A percentile compares a stretch with the other conserved stretches of the same genome.
Conservation (phyloP, 805 yeast species). For the Wickerhamomyces strasburgensis region DNA sequence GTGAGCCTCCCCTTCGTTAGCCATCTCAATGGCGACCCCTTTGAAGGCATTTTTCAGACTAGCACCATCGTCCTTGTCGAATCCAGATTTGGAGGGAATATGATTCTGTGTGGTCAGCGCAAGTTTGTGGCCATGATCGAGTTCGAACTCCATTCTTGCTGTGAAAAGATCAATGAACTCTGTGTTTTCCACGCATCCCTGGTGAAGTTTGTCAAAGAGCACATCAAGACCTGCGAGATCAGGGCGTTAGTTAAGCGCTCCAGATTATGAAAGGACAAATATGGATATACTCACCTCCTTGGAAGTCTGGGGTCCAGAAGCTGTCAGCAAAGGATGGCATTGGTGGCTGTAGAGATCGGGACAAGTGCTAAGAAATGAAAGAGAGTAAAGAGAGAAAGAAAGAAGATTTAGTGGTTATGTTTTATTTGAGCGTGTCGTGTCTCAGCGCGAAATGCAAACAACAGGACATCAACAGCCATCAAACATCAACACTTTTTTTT, state of each 20-base stretch:
- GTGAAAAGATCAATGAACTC: constrained; percentile 62
- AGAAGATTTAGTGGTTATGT: too few species aligned
- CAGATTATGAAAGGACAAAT: too few species aligned
- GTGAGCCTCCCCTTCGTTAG: constrained; percentile 54
- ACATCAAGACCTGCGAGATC: constrained; percentile 40
- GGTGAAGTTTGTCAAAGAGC: constrained; percentile 47
- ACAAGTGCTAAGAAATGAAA: too few species aligned
- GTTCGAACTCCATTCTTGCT: constrained; percentile 69
- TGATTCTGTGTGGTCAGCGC: constrained; percentile 33
- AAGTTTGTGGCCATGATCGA: constrained; percentile 55
- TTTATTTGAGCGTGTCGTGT: constrained; percentile 1
- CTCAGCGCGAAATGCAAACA: neutral
- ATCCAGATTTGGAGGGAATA: constrained; percentile 35
- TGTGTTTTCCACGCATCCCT: constrained; percentile 66
- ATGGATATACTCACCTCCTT: constrained; percentile 38
- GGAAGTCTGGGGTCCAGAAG: constrained; percentile 71
- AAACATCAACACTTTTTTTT: neutral
- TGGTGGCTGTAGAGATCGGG: neutral
- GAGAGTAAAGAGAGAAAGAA: neutral
- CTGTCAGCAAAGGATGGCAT: constrained; percentile 64
- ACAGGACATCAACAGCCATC: neutral
- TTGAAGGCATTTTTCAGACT: constrained; percentile 59
- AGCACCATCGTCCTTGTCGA: constrained; percentile 57
- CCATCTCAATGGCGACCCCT: constrained; percentile 51
- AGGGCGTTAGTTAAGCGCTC: too few species aligned